Evolutionary conservation across 2,329 filamentous ascomycete genomes (phyloP).

Genomic region (Chaetomiaceae sp.): DNA sequence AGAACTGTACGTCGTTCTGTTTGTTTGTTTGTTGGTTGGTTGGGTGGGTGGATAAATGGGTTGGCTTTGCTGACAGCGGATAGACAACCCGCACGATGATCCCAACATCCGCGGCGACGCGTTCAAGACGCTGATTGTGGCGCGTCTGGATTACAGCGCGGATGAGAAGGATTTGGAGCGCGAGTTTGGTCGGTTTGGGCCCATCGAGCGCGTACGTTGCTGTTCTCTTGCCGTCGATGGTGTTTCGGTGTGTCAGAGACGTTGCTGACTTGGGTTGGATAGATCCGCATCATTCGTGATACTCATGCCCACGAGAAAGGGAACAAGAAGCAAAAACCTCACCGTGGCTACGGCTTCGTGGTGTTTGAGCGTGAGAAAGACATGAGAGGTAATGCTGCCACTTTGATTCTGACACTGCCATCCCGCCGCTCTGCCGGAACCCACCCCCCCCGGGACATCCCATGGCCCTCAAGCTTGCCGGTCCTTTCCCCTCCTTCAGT

Average conservation of each 20-base stretch:
- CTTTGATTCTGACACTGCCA: constrained; percentile 32
- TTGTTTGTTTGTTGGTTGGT: neutral
- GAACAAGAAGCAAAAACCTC: constrained; percentile 75
- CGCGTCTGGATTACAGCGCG: constrained; percentile 82
- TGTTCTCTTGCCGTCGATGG: neutral
- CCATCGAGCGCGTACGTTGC: constrained; percentile 76
- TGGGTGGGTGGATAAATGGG: neutral
- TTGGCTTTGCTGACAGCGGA: neutral
- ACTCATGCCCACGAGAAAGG: constrained; percentile 63
- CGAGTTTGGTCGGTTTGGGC: constrained; percentile 89
- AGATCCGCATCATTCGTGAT: constrained; percentile 87
- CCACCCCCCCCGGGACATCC: constrained; percentile 34
- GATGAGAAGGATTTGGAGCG: constrained; percentile 86
- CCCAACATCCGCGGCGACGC: constrained; percentile 87
- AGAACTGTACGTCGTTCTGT: constrained; percentile 48
- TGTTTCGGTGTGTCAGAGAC: too few species aligned
- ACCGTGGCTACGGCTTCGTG: constrained; percentile 92
- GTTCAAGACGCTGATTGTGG: constrained; percentile 91
- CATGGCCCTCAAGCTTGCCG: constrained; percentile 55
- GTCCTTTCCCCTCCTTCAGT: constrained; percentile 31
- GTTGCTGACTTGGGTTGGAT: constrained; percentile 10
- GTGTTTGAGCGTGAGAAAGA: constrained; percentile 97
- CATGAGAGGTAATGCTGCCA: constrained; percentile 86
- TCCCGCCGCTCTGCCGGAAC: constrained; percentile 15
- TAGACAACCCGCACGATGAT: constrained; percentile 79